These are phyloP conservation scores for Talaromyces piceae DNA, from an alignment of 2,329 filamentous ascomycete genomes.

Conservation along the genomic window DNA sequence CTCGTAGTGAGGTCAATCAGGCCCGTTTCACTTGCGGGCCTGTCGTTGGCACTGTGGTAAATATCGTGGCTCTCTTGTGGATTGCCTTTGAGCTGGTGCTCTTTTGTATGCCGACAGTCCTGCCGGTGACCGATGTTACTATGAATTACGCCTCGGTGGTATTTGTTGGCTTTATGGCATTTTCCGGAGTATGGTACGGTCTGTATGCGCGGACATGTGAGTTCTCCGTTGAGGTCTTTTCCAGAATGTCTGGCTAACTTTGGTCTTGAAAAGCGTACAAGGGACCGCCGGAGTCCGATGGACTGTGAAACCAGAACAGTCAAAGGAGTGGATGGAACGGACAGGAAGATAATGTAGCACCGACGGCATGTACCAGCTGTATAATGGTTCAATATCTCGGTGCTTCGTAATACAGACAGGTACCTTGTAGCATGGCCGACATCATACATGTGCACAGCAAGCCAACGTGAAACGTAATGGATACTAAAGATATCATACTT, in stretches of 20 bases:
- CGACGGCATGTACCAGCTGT: too few species aligned
- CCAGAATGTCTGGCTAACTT: neutral
- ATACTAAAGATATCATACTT: too few species aligned
- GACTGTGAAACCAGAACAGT: slow-evolving; percentile 9
- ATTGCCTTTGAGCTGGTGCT: slow-evolving; percentile 47
- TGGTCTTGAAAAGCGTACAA: slow-evolving; percentile 23
- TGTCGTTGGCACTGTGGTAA: slow-evolving; percentile 38
- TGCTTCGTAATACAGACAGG: too few species aligned
- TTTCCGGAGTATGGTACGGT: slow-evolving; percentile 46
- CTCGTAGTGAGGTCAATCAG: slow-evolving; percentile 41
- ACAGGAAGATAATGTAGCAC: too few species aligned
- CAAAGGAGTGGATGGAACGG: too few species aligned
- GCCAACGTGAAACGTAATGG: too few species aligned
- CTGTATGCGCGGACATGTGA: slow-evolving; percentile 46
- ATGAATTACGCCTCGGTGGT: slow-evolving; percentile 56
- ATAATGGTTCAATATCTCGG: too few species aligned
- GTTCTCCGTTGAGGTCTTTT: slow-evolving; percentile 12
- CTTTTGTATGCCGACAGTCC: slow-evolving; percentile 47
- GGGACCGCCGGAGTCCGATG: slow-evolving; percentile 29
- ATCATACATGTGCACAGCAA: too few species aligned
- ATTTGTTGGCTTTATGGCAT: slow-evolving; percentile 47
- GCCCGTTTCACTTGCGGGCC: slow-evolving; percentile 44
- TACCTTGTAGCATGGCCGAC: too few species aligned
- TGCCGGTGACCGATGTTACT: slow-evolving; percentile 46
- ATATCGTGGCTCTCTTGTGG: slow-evolving; percentile 44